Conservation (phyloP, 768 basidiomycete genomes). For the Boletus reticuloceps region DNA sequence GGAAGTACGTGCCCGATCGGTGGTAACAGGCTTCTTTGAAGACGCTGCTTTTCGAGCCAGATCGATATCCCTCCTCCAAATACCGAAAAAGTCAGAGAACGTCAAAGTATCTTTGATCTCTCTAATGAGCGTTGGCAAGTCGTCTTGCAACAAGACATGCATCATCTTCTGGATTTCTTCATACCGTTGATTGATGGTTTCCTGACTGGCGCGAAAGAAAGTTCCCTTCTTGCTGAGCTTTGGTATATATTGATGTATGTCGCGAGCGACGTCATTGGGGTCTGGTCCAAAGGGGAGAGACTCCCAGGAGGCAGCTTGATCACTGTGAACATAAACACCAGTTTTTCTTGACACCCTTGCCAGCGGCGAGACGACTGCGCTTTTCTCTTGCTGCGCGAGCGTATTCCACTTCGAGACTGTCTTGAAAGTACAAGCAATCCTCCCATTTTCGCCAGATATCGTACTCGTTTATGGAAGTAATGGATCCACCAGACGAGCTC, state of each 20-base stretch:
- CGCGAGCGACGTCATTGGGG: constrained; percentile 66
- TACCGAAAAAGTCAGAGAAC: constrained; percentile 75
- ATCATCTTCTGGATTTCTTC: constrained; percentile 60
- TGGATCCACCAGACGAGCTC: constrained; percentile 37
- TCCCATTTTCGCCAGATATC: constrained; percentile 82
- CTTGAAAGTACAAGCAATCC: constrained; percentile 77
- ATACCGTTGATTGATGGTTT: constrained; percentile 61
- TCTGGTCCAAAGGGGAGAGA: constrained; percentile 84
- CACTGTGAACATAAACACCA: constrained; percentile 66
- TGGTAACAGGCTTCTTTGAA: constrained; percentile 12
- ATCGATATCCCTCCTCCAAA: constrained; percentile 74
- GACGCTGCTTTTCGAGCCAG: constrained; percentile 41
- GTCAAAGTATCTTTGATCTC: constrained; percentile 59
- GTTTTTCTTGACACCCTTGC: constrained; percentile 73
- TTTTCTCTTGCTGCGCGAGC: constrained; percentile 60
- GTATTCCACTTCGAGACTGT: constrained; percentile 66
- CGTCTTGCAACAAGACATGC: constrained; percentile 52
- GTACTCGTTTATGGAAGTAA: constrained; percentile 47
- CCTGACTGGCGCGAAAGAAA: constrained; percentile 68
- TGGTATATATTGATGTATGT: constrained; percentile 67
- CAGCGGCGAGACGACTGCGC: constrained; percentile 60
- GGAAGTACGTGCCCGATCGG: constrained; percentile 38
- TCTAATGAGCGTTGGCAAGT: constrained; percentile 61
- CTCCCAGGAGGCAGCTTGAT: constrained; percentile 80
- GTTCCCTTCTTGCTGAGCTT: constrained; percentile 68